Conservation (phyloP, 345 rosid species). For the Syzygium oleosum region DNA sequence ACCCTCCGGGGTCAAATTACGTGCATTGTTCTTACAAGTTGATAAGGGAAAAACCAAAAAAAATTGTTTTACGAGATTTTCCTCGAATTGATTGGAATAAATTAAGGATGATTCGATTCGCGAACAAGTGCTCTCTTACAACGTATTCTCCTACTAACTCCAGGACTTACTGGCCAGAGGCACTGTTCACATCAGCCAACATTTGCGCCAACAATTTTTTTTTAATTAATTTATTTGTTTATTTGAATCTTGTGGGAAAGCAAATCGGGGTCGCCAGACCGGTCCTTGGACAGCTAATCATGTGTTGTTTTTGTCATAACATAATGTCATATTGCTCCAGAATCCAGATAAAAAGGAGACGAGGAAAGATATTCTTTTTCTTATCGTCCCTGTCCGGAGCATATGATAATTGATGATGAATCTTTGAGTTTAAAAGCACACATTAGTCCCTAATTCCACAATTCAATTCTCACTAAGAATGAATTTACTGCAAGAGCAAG, state of each 20-base stretch:
- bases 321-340: background rate
- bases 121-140: background rate
- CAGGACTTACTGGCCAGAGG: background rate
- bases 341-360: background rate
- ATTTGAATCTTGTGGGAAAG: background rate
- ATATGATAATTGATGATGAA: background rate
- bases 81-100: background rate
- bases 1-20: background rate
- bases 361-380: background rate
- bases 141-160: background rate
- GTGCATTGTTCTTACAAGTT: background rate
- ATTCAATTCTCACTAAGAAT: background rate
- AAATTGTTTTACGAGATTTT: background rate
- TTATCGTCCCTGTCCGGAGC: background rate
- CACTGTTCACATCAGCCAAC: background rate
- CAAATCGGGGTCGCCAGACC: background rate
- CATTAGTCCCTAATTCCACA: background rate
- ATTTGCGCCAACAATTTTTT: background rate
- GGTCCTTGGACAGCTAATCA: background rate
- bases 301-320: background rate
- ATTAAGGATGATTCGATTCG: background rate
- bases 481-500: background rate
- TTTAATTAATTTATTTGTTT: background rate
- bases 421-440: background rate
- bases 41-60: background rate